Base-by-base conservation (phyloP, 202 grass and related monocot genomes). In the Elaeis oleifera region DNA sequence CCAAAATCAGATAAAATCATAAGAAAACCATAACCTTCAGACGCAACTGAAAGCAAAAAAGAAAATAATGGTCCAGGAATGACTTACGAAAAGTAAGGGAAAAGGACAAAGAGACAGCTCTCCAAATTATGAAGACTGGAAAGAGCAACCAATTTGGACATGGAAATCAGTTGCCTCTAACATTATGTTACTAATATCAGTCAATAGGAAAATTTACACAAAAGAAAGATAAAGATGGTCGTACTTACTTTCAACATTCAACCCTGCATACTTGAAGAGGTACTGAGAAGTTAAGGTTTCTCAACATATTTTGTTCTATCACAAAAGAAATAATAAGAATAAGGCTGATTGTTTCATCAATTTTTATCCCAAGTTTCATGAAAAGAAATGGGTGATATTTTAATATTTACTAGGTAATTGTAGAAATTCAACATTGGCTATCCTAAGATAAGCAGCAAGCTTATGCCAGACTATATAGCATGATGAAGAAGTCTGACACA, bases 21-120 rank as follows among this genome's bases (percentile, higher is more conserved):
- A 44, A 59, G 31, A 14, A 61, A 62, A 16, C 49, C 29, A 69
- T 51, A 20, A 68, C 36, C 72, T 15, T 3, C 48, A 4, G 4
- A 51, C 54, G 49, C 54, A 67, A 56, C 5, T n/a, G 29, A 36
- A 68, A 51, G 22, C 52, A 70, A 21, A 61, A 56, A 5, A 6
- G 0, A 61, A 19, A 59, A 69, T 29, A 11, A 44, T 44, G 36
- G 36, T 54, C 71, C 21, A 26, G 65, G 69, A 44, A 69, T 39
- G 51, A 50, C 92, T 97, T 92, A 97, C 94, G 94, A 97, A 69
- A 97, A 92, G 28, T 97, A 97, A 53, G 94, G 94, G 68, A 97
- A 97, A 65, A 97, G 94, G 78, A 97, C 94, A 74, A 97, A 92
- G 58, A 97, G 82, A 64, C 94, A 97, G 82, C 94, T 85, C 71